A percentile compares a stretch with the other conserved stretches of the same genome.
phyloP scores from a whole-genome alignment of 73 alveolate species.

The Tetrahymena borealis region DNA sequence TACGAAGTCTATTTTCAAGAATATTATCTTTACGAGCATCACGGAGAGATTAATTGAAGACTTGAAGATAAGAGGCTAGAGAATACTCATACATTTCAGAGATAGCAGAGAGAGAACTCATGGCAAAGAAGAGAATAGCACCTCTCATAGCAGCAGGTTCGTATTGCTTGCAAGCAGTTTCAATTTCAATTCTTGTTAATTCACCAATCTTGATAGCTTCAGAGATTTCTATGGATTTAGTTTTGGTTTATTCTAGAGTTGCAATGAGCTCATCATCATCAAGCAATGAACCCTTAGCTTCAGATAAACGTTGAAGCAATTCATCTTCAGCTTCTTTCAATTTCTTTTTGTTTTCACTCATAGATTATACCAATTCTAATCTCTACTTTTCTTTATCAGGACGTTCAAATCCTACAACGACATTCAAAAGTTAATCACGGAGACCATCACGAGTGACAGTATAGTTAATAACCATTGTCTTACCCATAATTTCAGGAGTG shows the following conservation, averaged over 20 bases:
- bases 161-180: slow-evolving; percentile 80
- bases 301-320: slow-evolving; percentile 36
- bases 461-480: slow-evolving; percentile 97
- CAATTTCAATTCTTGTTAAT: slow-evolving; percentile 91
- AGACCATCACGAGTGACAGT: slow-evolving; percentile 96
- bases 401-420: slow-evolving; percentile 96
- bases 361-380: slow-evolving; percentile 86
- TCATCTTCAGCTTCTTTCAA: slow-evolving; percentile 88
- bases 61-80: slow-evolving; percentile 93
- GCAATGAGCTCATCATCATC: slow-evolving; percentile 93
- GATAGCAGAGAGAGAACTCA: slow-evolving; percentile 96
- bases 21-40: slow-evolving; percentile 96
- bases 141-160: slow-evolving; percentile 97
- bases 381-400: slow-evolving; percentile 97
- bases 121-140: slow-evolving; percentile 98
- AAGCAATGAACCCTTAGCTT: slow-evolving; percentile 91
- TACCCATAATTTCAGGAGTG: slow-evolving; percentile 99
- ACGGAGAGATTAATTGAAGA: slow-evolving; percentile 94
- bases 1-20: slow-evolving; percentile 88
- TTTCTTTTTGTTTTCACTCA: slow-evolving; percentile 90
- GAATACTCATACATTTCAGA: slow-evolving; percentile 99
- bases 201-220: slow-evolving; percentile 92
- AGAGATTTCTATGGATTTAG: slow-evolving; percentile 92
- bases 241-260: slow-evolving; percentile 93
- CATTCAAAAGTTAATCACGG: slow-evolving; percentile 96